These are phyloP conservation scores for Amanita molliuscula DNA, from an alignment of 768 basidiomycete species.

Conservation along the genomic window DNA sequence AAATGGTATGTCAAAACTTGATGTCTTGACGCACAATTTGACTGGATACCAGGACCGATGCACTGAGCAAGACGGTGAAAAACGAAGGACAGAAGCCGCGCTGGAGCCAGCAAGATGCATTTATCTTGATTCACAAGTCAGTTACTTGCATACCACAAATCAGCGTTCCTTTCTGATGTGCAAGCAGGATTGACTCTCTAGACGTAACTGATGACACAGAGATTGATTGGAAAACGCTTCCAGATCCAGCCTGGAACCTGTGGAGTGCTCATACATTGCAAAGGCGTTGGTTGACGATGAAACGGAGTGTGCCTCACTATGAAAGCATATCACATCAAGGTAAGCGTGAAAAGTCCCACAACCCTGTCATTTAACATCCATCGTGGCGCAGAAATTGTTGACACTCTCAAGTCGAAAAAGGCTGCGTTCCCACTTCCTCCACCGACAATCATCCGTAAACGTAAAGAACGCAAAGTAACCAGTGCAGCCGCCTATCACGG, in stretches of 20 bases:
- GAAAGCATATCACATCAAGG: slow-evolving; percentile 79
- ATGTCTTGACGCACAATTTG: background rate
- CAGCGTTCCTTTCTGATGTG: background rate
- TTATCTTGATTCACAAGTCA: slow-evolving; percentile 75
- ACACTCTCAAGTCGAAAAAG: slow-evolving; percentile 69
- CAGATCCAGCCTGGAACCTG: slow-evolving; percentile 70
- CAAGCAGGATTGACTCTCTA: slow-evolving; percentile 56
- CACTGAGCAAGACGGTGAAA: slow-evolving; percentile 61
- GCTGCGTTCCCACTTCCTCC: slow-evolving; percentile 36
- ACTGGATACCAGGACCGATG: slow-evolving; percentile 51
- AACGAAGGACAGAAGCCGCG: slow-evolving; percentile 60
- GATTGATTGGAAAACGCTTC: slow-evolving; percentile 73
- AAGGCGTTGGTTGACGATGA: slow-evolving; percentile 75
- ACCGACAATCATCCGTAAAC: slow-evolving; percentile 18
- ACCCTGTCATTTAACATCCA: background rate
- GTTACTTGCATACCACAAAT: slow-evolving; percentile 13
- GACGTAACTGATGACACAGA: slow-evolving; percentile 74
- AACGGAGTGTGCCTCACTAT: slow-evolving; percentile 61
- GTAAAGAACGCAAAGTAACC: slow-evolving; percentile 39
- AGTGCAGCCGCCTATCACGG: slow-evolving; percentile 40
- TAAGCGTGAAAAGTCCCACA: slow-evolving; percentile 15
- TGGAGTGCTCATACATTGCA: slow-evolving; percentile 79
- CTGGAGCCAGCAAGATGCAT: slow-evolving; percentile 71
- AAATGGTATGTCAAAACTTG: slow-evolving; percentile 52
- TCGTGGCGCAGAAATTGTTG: slow-evolving; percentile 59